phyloP scores from a whole-genome alignment of 163 green algal genomes.

The Chlorella variabilis region DNA sequence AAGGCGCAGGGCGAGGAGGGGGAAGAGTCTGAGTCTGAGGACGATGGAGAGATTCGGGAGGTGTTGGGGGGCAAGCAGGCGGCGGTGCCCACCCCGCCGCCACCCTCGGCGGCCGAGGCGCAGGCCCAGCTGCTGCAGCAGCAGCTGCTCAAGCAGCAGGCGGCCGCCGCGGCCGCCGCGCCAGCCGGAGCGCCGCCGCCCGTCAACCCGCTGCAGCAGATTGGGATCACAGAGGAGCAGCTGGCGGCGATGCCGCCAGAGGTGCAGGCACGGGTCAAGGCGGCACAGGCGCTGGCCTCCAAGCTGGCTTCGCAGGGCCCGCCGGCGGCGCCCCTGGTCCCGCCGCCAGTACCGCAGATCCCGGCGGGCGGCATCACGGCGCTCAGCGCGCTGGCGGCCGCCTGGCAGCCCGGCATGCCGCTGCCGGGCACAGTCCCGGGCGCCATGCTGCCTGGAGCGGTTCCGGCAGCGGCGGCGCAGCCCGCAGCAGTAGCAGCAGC shows the following conservation, averaged over 20 bases:
- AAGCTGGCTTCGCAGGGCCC: constrained; percentile 42
- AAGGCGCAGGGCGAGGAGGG: constrained; percentile 32
- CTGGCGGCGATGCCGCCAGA: constrained; percentile 37
- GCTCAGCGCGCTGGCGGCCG: background rate
- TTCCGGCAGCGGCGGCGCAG: background rate
- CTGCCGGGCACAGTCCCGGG: background rate
- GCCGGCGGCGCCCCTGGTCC: background rate
- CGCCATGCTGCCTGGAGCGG: background rate
- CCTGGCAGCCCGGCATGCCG: background rate
- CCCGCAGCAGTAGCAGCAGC: background rate
- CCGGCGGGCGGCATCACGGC: no score
- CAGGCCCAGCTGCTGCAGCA: constrained; percentile 19
- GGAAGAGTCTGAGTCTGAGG: constrained; percentile 51
- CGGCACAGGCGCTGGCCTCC: constrained; percentile 62
- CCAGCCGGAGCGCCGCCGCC: background rate
- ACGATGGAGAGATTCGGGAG: constrained; percentile 57
- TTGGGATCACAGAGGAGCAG: constrained; percentile 26
- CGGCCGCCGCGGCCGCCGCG: background rate
- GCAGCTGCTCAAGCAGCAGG: background rate
- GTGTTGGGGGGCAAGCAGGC: constrained; percentile 22
- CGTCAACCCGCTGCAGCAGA: background rate
- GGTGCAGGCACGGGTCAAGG: constrained; percentile 47
- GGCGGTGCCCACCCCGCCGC: constrained; percentile 12
- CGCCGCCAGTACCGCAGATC: no score
- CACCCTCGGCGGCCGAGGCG: constrained; percentile 1